Evolutionary conservation across 2,329 filamentous ascomycete genomes (phyloP).

Genomic region (Tolypocladium guangdongense): DNA sequence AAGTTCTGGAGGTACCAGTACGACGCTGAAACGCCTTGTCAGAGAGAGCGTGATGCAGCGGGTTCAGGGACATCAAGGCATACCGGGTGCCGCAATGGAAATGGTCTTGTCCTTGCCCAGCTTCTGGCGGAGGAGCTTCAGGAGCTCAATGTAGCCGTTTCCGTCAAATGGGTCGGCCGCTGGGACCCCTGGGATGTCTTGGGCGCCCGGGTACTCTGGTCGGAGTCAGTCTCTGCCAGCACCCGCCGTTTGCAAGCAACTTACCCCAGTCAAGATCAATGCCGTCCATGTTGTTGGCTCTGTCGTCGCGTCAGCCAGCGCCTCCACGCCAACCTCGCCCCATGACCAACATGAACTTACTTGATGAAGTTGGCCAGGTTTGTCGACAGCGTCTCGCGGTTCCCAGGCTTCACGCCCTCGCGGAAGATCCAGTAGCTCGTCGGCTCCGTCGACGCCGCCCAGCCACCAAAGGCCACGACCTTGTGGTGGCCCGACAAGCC

Average conservation of each 20-base stretch:
- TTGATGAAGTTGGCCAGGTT: too few relatives aligned
- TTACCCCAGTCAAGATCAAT: slow-evolving; percentile 30
- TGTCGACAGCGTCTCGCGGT: slow-evolving; percentile 18
- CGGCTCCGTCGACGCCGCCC: slow-evolving; percentile 10
- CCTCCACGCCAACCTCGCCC: too few relatives aligned
- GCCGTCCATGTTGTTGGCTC: slow-evolving; percentile 23
- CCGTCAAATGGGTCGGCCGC: slow-evolving; percentile 7
- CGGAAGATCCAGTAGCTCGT: slow-evolving; percentile 9
- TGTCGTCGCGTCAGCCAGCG: too few relatives aligned
- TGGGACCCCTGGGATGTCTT: slow-evolving; percentile 18
- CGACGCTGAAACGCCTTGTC: slow-evolving; percentile 6
- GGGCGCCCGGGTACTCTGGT: slow-evolving; percentile 17
- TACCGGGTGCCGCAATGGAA: slow-evolving; percentile 17
- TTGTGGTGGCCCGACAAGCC: slow-evolving; percentile 3
- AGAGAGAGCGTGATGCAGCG: too few relatives aligned
- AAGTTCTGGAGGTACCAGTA: slow-evolving; percentile 24
- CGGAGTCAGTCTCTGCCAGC: too few relatives aligned
- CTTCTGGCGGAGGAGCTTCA: not conserved
- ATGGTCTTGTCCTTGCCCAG: slow-evolving; percentile 12
- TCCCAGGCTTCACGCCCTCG: slow-evolving; percentile 9
- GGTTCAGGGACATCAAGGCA: too few relatives aligned
- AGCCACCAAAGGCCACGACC: slow-evolving; percentile 18
- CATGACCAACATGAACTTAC: too few relatives aligned
- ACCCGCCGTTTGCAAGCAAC: too few relatives aligned
- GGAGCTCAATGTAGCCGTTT: slow-evolving; percentile 8